These are phyloP conservation scores for Mucor velutinosus DNA, from an alignment of 371 early-diverging fungal genomes.

Conservation along the genomic window DNA sequence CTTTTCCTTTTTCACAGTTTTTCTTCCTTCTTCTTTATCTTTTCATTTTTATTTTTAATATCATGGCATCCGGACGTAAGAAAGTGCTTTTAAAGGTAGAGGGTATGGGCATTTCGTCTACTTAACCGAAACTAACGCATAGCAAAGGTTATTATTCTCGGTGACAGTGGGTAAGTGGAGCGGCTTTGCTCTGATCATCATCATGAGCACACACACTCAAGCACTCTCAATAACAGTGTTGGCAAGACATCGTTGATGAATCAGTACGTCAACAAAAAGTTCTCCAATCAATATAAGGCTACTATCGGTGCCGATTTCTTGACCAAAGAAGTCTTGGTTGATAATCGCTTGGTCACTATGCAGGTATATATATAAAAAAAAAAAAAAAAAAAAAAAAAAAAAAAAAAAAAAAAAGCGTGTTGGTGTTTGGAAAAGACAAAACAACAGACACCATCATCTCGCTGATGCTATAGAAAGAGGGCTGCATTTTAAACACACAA, in stretches of 20 bases:
- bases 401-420: slow-evolving; percentile 26
- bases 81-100: slow-evolving; percentile 16
- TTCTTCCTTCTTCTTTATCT: slow-evolving; percentile 5
- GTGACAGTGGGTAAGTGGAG: slow-evolving; percentile 80
- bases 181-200: too few relatives aligned
- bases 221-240: slow-evolving; percentile 56
- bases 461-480: background rate
- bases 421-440: background rate
- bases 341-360: slow-evolving; percentile 87
- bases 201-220: too few relatives aligned
- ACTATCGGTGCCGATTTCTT: slow-evolving; percentile 99
- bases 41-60: background rate
- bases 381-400: slow-evolving; percentile 28
- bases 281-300: slow-evolving; percentile 98
- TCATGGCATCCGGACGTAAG: slow-evolving; percentile 20
- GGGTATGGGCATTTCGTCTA: background rate
- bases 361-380: slow-evolving; percentile 81
- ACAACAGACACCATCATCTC: too few relatives aligned
- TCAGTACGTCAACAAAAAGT: slow-evolving; percentile 98
- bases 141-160: slow-evolving; percentile 86
- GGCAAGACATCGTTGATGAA: slow-evolving; percentile 98
- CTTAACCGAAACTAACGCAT: background rate
- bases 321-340: slow-evolving; percentile 96
- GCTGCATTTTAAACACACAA: background rate
- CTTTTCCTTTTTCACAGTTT: background rate